A percentile compares a stretch with the other conserved stretches of the same genome.
phyloP scores from a whole-genome alignment of 2,329 filamentous ascomycete species.

The Trichoderma aggressivum region DNA sequence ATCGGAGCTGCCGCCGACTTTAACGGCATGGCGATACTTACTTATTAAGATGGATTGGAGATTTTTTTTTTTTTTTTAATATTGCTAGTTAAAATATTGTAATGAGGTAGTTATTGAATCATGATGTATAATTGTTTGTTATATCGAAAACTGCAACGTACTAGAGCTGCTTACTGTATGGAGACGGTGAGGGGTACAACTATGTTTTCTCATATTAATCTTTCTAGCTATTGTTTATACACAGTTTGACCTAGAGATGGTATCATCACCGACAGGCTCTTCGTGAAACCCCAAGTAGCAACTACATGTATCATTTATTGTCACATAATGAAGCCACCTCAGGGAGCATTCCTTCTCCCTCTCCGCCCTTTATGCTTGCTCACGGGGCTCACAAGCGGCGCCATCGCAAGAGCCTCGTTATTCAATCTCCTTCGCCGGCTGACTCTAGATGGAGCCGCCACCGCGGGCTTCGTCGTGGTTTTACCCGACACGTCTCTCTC shows the following conservation, averaged over 20 bases:
- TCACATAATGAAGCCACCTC: neutral
- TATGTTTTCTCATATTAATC: neutral
- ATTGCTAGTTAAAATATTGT: neutral
- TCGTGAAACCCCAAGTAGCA: neutral
- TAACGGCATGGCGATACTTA: neutral
- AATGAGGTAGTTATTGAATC: neutral
- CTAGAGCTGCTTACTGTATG: no score
- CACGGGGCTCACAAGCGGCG: constrained; percentile 6
- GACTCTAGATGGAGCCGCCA: neutral
- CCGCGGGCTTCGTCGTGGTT: neutral
- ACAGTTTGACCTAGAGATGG: neutral
- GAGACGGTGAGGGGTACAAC: no score
- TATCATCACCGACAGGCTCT: neutral
- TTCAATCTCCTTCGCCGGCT: neutral
- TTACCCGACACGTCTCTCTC: neutral
- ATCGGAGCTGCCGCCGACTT: neutral
- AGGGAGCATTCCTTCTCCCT: neutral
- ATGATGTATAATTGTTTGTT: neutral
- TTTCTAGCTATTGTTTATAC: neutral
- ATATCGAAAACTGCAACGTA: no score
- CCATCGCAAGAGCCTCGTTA: neutral
- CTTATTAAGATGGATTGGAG: neutral
- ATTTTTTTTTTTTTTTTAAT: no score
- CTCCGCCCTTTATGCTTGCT: neutral
- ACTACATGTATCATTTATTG: neutral